Evolutionary conservation across 129 eudicot genomes (phyloP).

Genomic region (Chrysanthemum lavandulifolium): DNA sequence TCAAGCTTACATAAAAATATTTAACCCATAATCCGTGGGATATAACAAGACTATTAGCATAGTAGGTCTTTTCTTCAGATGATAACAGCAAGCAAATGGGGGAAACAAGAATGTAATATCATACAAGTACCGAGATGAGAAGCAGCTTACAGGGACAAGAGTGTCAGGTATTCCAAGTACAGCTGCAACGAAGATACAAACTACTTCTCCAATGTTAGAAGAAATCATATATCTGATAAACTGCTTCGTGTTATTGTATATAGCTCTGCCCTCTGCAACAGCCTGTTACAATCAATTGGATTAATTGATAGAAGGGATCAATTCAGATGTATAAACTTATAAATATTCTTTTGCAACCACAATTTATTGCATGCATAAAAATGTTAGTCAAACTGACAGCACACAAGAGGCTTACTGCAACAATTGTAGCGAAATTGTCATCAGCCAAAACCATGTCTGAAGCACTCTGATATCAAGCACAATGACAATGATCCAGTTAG

Average conservation of each 20-base stretch:
- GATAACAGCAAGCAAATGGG: neutral
- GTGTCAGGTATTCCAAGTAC: constrained; percentile 99
- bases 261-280: constrained; percentile 99
- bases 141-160: constrained; percentile 80
- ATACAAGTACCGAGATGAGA: constrained; percentile 7
- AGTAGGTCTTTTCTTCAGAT: neutral
- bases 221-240: constrained; percentile 99
- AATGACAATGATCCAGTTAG: constrained; percentile 18
- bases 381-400: neutral
- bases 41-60: neutral
- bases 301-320: neutral
- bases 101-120: constrained; percentile 11
- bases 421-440: constrained; percentile 97
- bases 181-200: constrained; percentile 98
- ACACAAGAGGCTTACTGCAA: constrained; percentile 66
- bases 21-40: neutral
- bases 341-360: constrained; percentile 1
- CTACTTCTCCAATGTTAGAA: constrained; percentile 98
- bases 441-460: constrained; percentile 99
- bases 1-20: too few species aligned
- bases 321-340: constrained; percentile 7
- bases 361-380: neutral
- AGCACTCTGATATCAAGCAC: constrained; percentile 71
- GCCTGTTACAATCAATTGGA: constrained; percentile 55
- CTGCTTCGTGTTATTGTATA: constrained; percentile 96